Conservation (phyloP, 768 basidiomycete species). For the Suillus lakei region DNA sequence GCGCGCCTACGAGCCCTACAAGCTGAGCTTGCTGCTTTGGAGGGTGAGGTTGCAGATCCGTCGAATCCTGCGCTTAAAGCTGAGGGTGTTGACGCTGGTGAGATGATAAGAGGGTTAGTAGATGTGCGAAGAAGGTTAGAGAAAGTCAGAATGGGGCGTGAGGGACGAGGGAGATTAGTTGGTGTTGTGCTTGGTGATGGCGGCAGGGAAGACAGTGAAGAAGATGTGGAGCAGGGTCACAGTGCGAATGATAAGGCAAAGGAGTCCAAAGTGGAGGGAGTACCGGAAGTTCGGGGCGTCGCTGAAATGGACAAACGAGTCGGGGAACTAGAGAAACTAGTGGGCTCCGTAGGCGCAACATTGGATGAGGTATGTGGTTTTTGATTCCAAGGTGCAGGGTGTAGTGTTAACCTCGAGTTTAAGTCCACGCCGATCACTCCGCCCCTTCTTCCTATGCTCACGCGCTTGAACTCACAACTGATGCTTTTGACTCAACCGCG, state of each 20-base stretch:
- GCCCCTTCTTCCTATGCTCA: constrained; percentile 82
- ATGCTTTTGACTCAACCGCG: constrained; percentile 92
- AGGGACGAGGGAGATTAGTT: constrained; percentile 69
- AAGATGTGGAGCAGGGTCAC: constrained; percentile 4
- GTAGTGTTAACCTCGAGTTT: background rate
- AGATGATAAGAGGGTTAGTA: constrained; percentile 76
- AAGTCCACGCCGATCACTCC: constrained; percentile 76
- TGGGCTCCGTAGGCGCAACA: constrained; percentile 81
- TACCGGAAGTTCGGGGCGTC: constrained; percentile 52
- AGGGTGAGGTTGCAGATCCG: constrained; percentile 81
- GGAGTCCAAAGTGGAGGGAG: constrained; percentile 18
- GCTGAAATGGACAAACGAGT: constrained; percentile 85
- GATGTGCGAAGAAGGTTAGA: constrained; percentile 74
- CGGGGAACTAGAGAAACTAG: constrained; percentile 77
- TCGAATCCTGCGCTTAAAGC: constrained; percentile 71
- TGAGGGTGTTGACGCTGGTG: constrained; percentile 69
- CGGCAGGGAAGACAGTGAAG: constrained; percentile 14
- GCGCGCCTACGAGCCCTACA: constrained; percentile 70
- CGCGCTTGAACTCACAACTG: constrained; percentile 83
- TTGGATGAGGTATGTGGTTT: constrained; percentile 76
- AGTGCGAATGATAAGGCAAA: constrained; percentile 16
- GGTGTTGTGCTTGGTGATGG: constrained; percentile 51
- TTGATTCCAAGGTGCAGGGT: background rate
- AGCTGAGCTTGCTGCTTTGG: constrained; percentile 78
- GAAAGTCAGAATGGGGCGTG: constrained; percentile 65